Conservation (phyloP, 768 basidiomycete species). For the Rhizopogon roseolus region DNA sequence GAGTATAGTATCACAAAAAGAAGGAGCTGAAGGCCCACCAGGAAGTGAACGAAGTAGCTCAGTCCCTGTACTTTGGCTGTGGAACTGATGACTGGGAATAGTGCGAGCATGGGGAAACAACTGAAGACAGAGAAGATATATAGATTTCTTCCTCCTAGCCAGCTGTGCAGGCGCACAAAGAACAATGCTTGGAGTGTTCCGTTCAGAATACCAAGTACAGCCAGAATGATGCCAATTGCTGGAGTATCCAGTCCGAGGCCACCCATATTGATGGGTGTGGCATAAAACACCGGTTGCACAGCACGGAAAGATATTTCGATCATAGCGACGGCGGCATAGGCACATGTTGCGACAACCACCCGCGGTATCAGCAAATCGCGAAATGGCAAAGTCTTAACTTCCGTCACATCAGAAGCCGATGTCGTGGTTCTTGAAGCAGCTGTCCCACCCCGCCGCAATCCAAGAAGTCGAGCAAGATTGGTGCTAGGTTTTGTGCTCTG, state of each 20-base stretch:
- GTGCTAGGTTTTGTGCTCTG: conserved; percentile 1
- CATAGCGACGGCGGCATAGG: conserved; percentile 56
- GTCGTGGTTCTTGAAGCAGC: neutral
- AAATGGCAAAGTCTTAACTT: conserved; percentile 33
- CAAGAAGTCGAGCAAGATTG: neutral
- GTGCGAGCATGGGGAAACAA: conserved; percentile 39
- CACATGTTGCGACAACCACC: conserved; percentile 49
- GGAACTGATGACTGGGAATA: conserved; percentile 40
- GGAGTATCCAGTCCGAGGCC: conserved; percentile 7
- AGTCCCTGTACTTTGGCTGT: conserved; percentile 35
- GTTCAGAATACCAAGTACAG: conserved; percentile 13
- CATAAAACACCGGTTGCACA: conserved; percentile 17
- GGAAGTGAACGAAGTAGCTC: conserved; percentile 36
- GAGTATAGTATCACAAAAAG: conserved; percentile 43
- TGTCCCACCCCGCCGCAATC: neutral
- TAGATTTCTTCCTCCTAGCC: conserved; percentile 51
- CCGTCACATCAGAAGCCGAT: neutral
- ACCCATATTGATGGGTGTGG: conserved; percentile 12
- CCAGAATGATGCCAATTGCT: conserved; percentile 15
- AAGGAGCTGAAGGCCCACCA: conserved; percentile 41
- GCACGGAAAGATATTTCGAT: conserved; percentile 60
- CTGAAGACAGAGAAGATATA: conserved; percentile 47
- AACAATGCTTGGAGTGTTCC: conserved; percentile 53
- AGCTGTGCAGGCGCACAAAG: conserved; percentile 50
- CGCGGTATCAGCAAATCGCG: conserved; percentile 40